Evolutionary conservation across 768 basidiomycete species (phyloP), one percentile per base, ranked within the genome.

Genomic region (Phaffia tasmanica): DNA sequence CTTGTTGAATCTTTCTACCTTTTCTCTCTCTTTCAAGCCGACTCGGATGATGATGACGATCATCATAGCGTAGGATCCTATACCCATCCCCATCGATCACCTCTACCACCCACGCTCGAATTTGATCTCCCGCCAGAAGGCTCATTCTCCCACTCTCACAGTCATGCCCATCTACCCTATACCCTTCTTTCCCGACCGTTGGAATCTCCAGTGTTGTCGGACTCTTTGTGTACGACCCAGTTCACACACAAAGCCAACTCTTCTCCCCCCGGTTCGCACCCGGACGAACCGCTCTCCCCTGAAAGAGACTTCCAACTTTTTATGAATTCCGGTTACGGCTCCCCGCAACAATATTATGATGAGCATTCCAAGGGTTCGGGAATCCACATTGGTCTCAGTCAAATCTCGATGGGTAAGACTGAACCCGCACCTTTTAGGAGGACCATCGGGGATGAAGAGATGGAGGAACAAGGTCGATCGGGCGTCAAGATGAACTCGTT

Each of bases 271-370:
- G 11, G 35, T 42, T 42, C 35, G 4, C 35, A 46, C 27, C 35
- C 61, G 29, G 57, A 55, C 15, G 54, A 49, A 59, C 68, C 51
- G 84, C 86, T 18, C 86, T 89, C 71, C 89, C 92, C 71, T 79
- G 88, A 25, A 35, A 81, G 81, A 62, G 74, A 62, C 76, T 56
- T 75, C 77, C 48, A 70, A 19, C 14, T 19, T 3, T 35, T 27
- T 30, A 57, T 57, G 25, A 56, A 56, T 18, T 25, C 57, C 46
- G 63, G 63, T 1, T 51, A 64, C 25, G 63, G 63, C 23, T 14
- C 35, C 14, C 66, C 55, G 1, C 29, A 74, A 8, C 75, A 77
- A 11, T 76, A 86, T 72, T 83, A 86, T 46, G 35, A 42, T 11
- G 35, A 42, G 35, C 61, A 30, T 46, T 23, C 27, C 25, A 16